Evolutionary conservation across 2,329 filamentous ascomycete genomes (phyloP), one percentile per base, ranked within the genome.

Genomic region (Claviceps paspali): DNA sequence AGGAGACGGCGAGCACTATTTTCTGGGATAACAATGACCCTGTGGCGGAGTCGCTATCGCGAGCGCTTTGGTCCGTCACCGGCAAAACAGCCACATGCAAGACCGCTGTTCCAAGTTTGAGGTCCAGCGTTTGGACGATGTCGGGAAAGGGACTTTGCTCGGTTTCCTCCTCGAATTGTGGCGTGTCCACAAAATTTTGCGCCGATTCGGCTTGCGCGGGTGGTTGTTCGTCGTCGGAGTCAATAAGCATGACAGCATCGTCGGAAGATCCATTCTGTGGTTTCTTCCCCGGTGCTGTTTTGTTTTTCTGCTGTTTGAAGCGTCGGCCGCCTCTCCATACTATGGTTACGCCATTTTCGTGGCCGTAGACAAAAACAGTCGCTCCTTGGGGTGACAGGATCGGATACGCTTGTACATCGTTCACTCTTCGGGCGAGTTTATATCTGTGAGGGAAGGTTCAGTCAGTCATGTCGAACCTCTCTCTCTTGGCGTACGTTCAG

Each of bases 321-420:
- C 64, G 62, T 35, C 64, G 65, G 9, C 75, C 75, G 32, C 76
- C 76, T 29, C 73, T 67, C 76, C 76, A 80, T 18, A 73, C 54
- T 27, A 79, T 48, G 3, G 67, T 73, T 29, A 78, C 55, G 31
- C 76, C 76, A 52, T 69, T 73, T 41, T 77, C 72, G 46, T 79
- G 74, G 32, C 70, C 74, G 47, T 77, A 77, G 31, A 80, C 55
- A 19, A 79, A 52, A 48, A 79, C 67, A 2, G 67, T 73, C 6
- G 76, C 75, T 26, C 75, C 75, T 48, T 80, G 76, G 2, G 73
- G 65, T 2, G 75, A 76, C 40, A 65, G 63, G 14, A 76, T 60
- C 1, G 76, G 76, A 48, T 79, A 79, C 4, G 66, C 66, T 46
- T 75, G 70, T 35, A 76, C 63, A 47, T 73, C 63, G 52, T 78